These are phyloP conservation scores for Daedaleopsis nitida DNA, from an alignment of 768 basidiomycete genomes.

Conservation along the genomic window DNA sequence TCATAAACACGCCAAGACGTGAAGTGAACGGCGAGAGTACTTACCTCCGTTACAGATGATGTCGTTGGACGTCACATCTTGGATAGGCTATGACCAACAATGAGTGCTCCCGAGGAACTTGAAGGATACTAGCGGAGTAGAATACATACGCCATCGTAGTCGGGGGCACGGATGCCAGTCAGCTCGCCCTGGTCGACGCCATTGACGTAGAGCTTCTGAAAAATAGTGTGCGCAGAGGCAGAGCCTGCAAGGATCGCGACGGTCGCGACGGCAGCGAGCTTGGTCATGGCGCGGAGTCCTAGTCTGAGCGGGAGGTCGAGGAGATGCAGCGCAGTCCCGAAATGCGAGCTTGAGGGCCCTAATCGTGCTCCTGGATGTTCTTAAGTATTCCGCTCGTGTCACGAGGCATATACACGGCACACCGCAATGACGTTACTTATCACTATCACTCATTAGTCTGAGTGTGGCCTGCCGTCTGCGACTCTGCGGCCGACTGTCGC, in stretches of 20 bases:
- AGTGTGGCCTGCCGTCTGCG: too few species aligned
- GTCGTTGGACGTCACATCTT: conserved; percentile 54
- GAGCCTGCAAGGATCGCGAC: conserved; percentile 19
- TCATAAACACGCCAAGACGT: not conserved
- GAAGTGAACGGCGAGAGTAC: too few species aligned
- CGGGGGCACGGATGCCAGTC: conserved; percentile 46
- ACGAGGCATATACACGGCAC: not conserved
- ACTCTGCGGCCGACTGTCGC: not conserved
- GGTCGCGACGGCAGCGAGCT: not conserved
- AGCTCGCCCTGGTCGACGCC: conserved; percentile 50
- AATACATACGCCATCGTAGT: conserved; percentile 46
- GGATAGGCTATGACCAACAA: conserved; percentile 45
- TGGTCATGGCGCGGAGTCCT: not conserved
- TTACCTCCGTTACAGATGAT: conserved; percentile 56
- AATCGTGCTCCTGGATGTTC: not conserved
- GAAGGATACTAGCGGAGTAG: conserved; percentile 16
- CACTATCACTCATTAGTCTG: too few species aligned
- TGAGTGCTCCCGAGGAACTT: not conserved
- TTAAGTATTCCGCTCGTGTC: not conserved
- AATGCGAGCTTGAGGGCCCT: not conserved
- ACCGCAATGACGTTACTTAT: not conserved
- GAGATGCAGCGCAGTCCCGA: not conserved
- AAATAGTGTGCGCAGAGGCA: conserved; percentile 52
- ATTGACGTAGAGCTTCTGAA: conserved; percentile 57
- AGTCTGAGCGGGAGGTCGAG: not conserved